A percentile compares a stretch with the other conserved stretches of the same genome.
phyloP scores from a whole-genome alignment of 768 basidiomycete genomes.

The Hericium rajendrae region DNA sequence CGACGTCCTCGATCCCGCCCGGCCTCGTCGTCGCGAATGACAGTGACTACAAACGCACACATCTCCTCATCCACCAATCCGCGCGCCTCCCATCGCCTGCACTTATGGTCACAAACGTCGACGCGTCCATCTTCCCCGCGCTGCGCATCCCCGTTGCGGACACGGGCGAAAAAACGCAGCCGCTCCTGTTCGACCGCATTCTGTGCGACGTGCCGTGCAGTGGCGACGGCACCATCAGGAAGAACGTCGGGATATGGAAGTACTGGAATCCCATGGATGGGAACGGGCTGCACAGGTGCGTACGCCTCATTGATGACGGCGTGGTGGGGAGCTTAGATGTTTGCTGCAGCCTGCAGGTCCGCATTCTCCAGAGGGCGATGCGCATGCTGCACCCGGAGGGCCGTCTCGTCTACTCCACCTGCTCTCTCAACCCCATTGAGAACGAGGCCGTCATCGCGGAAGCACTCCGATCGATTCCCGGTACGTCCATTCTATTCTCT shows the following conservation, averaged over 20 bases:
- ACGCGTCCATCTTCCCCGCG: constrained; percentile 78
- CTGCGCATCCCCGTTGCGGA: constrained; percentile 39
- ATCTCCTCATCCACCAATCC: constrained; percentile 96
- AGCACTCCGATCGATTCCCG: constrained; percentile 62
- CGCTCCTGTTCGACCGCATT: constrained; percentile 84
- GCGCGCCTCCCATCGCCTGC: constrained; percentile 86
- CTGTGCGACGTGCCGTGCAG: constrained; percentile 96
- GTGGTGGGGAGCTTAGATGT: background rate
- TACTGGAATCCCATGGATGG: constrained; percentile 83
- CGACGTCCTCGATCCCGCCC: constrained; percentile 57
- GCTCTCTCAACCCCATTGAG: constrained; percentile 93
- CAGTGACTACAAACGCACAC: constrained; percentile 86
- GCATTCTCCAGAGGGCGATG: constrained; percentile 91
- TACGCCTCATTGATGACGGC: constrained; percentile 1
- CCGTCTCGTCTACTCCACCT: constrained; percentile 94
- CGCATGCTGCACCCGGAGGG: constrained; percentile 79
- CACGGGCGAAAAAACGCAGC: constrained; percentile 21
- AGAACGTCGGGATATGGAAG: constrained; percentile 94
- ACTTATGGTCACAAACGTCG: constrained; percentile 92
- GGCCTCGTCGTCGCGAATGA: constrained; percentile 95
- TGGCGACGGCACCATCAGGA: constrained; percentile 92
- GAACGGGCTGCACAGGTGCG: constrained; percentile 82
- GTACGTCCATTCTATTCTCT: constrained; percentile 27
- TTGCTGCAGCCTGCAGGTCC: constrained; percentile 68
- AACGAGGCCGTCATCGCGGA: constrained; percentile 94